Base-by-base conservation (phyloP, 2,329 filamentous ascomycete species). In the Fusarium musae region DNA sequence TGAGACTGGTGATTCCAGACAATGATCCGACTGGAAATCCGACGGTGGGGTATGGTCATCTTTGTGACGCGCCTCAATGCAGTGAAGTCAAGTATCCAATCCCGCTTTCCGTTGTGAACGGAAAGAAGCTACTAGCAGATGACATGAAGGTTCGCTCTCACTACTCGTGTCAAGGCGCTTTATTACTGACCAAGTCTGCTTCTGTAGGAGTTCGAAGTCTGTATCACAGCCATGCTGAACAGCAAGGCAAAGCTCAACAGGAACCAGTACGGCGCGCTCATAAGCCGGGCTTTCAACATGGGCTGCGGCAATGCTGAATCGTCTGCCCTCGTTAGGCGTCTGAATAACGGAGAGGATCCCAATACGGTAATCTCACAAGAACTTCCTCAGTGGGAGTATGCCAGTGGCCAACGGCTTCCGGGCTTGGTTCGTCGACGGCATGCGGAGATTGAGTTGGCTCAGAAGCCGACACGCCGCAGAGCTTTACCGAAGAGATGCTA, bases 181-280 rank as follows among this genome's bases (percentile, higher is more conserved):
- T 2, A 13, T 50, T 7, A 11, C 28, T 60, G 3, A 60, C 9
- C 9, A 28, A 7, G 5, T 4, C 15, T 9, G 6, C 21, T 9
- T 34, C 21, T 40, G 5, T 5, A 69, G 64, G 36, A 50, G 28
- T 69, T 69, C 21, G 66, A 69, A 30, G 26, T 30, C n/a, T 63
- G 66, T 9, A 54, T 63, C 40, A 63, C 52, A 9, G 47, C 64
- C 17, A 63, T 69, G 44, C 10, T 69, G 7, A 63, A 54, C 13
- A 63, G n/a, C 11, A 69, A 46, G n/a, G 66, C 32, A 6, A 56
- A 4, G 4, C 75, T 80, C 50, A 80, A 87, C 73, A 82, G 80
- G 37, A 88, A 88, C 79, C 84, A 88, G 75, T 88, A 86, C 74
- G 87, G 85, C 46, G 86, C 87, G 2, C 83, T 88, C 5, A 84